Evolutionary conservation across 345 rosid genomes (phyloP).

Genomic region (Adansonia digitata): DNA sequence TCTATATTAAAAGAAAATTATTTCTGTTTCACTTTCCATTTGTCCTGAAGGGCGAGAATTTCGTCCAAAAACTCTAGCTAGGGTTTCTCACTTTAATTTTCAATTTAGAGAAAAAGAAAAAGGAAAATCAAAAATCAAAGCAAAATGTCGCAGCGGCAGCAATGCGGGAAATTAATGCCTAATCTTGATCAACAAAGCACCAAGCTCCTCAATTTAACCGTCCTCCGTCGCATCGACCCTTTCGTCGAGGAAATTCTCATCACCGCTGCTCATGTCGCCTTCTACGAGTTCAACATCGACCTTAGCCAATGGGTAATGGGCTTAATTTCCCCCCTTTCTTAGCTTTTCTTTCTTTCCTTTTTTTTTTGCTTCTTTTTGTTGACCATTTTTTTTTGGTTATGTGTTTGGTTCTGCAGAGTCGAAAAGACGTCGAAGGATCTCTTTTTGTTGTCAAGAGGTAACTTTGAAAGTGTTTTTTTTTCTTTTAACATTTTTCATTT

Average conservation of each 20-base stretch:
- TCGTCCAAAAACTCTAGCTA: not conserved
- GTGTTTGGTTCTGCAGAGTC: conserved; percentile 45
- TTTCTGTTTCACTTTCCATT: not conserved
- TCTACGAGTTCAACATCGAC: conserved; percentile 90
- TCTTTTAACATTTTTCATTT: not conserved
- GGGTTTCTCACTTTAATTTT: not conserved
- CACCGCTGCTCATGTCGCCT: conserved; percentile 93
- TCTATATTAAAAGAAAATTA: too few species aligned
- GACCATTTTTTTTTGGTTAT: not conserved
- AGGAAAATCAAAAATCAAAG: not conserved
- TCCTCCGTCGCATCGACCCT: conserved; percentile 89
- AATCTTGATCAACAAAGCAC: conserved; percentile 85
- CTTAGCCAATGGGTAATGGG: conserved; percentile 91
- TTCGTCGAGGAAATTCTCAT: conserved; percentile 83
- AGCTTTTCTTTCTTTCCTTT: not conserved
- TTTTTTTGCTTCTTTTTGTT: not conserved
- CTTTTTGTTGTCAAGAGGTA: conserved; percentile 92
- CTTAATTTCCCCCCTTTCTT: not conserved
- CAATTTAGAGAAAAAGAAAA: not conserved
- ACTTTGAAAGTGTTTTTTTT: not conserved
- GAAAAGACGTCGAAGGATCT: conserved; percentile 97
- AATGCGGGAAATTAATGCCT: conserved; percentile 83
- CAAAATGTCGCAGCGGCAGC: conserved; percentile 42
- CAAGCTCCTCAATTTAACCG: conserved; percentile 79
- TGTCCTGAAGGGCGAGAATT: not conserved